Percentiles rank a stretch among this genome's conserved stretches.
Evolutionary conservation across 2,329 filamentous ascomycete genomes (phyloP).

Genomic region (Tolypocladium ophioglossoides): DNA sequence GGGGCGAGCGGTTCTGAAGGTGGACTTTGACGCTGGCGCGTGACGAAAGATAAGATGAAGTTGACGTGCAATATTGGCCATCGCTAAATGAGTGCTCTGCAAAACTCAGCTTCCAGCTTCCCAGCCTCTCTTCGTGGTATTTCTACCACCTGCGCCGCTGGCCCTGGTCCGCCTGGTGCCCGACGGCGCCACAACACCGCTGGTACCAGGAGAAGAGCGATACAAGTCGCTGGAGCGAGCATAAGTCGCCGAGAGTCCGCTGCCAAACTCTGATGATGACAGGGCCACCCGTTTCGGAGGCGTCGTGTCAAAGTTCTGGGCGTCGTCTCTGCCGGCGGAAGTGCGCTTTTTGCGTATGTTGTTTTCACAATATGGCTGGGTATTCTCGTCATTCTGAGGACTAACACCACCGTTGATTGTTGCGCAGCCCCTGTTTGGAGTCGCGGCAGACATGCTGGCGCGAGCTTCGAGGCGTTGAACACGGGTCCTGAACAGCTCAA

Average conservation of each 20-base stretch:
- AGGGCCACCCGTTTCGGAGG: conserved; percentile 14
- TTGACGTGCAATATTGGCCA: background rate
- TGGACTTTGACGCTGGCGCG: conserved; percentile 23
- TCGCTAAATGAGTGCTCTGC: background rate
- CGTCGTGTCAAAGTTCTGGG: conserved; percentile 5
- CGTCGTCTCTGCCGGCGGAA: conserved; percentile 6
- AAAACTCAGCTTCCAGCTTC: conserved; percentile 2
- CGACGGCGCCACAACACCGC: background rate
- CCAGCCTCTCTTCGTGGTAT: conserved; percentile 2
- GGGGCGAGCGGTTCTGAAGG: conserved; percentile 30
- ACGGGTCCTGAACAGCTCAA: conserved; percentile 26
- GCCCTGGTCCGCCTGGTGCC: conserved; percentile 2
- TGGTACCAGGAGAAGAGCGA: conserved; percentile 8
- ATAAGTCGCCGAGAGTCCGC: conserved; percentile 2
- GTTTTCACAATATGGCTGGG: conserved; percentile 2
- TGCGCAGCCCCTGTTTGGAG: background rate
- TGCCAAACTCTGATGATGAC: conserved; percentile 11
- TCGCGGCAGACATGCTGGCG: background rate
- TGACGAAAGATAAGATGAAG: background rate
- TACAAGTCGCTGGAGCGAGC: conserved; percentile 4
- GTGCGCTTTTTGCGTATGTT: conserved; percentile 10
- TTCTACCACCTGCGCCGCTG: background rate
- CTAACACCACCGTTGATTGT: background rate
- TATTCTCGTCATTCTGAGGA: background rate
- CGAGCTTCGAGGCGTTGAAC: conserved; percentile 22